These are phyloP conservation scores for Coleophoma cylindrospora DNA, from an alignment of 2,329 filamentous ascomycete genomes.

Conservation along the genomic window DNA sequence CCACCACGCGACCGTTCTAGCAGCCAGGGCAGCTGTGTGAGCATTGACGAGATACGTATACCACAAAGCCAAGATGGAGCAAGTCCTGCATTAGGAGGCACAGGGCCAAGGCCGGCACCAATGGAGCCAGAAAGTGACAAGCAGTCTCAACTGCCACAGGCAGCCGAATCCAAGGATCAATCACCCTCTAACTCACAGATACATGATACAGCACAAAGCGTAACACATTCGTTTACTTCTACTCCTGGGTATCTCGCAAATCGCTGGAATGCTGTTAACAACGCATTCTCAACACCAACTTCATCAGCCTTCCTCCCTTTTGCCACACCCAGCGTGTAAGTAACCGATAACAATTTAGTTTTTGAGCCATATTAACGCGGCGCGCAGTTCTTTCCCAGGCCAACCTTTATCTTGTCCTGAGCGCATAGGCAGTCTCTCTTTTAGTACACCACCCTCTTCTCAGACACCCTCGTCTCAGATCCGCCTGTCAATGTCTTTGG, in stretches of 20 bases:
- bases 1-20: slow-evolving; percentile 8
- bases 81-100: not conserved
- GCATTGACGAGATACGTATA: slow-evolving; percentile 5
- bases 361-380: slow-evolving; percentile 4
- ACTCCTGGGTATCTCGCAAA: slow-evolving; percentile 36
- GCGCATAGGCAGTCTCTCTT: slow-evolving; percentile 3
- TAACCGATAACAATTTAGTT: slow-evolving; percentile 11
- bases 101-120: not conserved
- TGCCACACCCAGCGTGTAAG: slow-evolving; percentile 39
- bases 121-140: not conserved
- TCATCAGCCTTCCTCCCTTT: slow-evolving; percentile 25
- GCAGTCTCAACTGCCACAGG: too few species aligned
- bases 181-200: not conserved
- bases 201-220: slow-evolving; percentile 5
- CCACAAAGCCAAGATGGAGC: not conserved
- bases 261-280: slow-evolving; percentile 46
- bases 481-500: slow-evolving; percentile 76
- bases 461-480: slow-evolving; percentile 35
- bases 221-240: slow-evolving; percentile 21
- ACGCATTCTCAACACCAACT: slow-evolving; percentile 45
- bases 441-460: slow-evolving; percentile 11
- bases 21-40: slow-evolving; percentile 6
- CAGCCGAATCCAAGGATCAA: too few species aligned
- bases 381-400: slow-evolving; percentile 13
- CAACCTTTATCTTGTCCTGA: slow-evolving; percentile 25